phyloP scores from a whole-genome alignment of 257 asterid species.

The Nicotiana otophora region DNA sequence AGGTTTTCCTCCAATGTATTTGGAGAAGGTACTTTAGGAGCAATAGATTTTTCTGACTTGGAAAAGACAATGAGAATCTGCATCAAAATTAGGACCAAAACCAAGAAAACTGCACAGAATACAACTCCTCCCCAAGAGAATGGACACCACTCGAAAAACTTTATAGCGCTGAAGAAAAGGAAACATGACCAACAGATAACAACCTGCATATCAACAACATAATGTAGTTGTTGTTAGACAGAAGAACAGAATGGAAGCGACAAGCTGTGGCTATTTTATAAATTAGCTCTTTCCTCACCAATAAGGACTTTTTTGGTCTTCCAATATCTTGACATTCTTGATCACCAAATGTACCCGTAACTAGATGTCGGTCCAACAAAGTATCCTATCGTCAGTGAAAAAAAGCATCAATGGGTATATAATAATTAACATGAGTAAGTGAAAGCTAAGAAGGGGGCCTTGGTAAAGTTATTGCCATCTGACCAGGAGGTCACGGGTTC shows the following conservation, averaged over 20 bases:
- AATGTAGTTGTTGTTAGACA: not conserved
- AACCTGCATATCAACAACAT: slow-evolving; percentile 37
- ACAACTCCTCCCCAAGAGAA: slow-evolving; percentile 62
- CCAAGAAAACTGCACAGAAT: slow-evolving; percentile 50
- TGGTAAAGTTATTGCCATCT: no score
- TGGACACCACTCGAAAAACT: slow-evolving; percentile 43
- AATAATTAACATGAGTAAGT: not conserved
- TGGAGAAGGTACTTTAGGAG: slow-evolving; percentile 27
- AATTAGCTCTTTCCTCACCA: slow-evolving; percentile 32
- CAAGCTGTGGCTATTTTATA: not conserved
- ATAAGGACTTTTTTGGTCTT: slow-evolving; percentile 54
- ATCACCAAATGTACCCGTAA: slow-evolving; percentile 51
- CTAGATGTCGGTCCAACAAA: slow-evolving; percentile 63
- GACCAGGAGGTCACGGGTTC: no score
- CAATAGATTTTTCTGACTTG: slow-evolving; percentile 56
- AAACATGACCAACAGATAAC: slow-evolving; percentile 58
- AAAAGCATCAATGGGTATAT: not conserved
- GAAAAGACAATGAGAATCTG: slow-evolving; percentile 61
- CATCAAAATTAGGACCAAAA: slow-evolving; percentile 50
- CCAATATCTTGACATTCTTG: slow-evolving; percentile 40
- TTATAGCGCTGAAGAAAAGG: slow-evolving; percentile 35
- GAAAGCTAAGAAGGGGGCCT: not conserved
- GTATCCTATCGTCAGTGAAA: slow-evolving; percentile 40
- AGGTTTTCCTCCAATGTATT: slow-evolving; percentile 46
- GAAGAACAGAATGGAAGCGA: not conserved